A percentile compares a stretch with the other conserved stretches of the same genome.
phyloP scores from a whole-genome alignment of 2,329 filamentous ascomycete genomes.

The Magnaporthiopsis incrustans region DNA sequence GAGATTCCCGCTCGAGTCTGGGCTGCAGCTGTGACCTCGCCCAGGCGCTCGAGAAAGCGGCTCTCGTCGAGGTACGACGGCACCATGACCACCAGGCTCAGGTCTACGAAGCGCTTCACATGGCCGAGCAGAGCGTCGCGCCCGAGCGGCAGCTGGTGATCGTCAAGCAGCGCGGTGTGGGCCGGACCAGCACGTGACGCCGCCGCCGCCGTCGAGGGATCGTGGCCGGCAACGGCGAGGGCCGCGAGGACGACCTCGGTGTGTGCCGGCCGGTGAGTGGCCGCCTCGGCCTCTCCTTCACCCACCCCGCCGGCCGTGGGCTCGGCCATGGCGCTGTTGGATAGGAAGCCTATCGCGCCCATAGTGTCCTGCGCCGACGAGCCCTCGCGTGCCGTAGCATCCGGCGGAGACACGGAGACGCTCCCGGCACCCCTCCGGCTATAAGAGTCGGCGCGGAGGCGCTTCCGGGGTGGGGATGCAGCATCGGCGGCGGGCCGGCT shows the following conservation, averaged over 20 bases:
- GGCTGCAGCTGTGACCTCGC: too few species aligned
- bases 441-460: too few species aligned
- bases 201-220: conserved; percentile 4
- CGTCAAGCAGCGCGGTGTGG: neutral
- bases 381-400: too few species aligned
- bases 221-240: conserved; percentile 10
- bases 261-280: conserved; percentile 17
- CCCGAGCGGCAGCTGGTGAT: neutral
- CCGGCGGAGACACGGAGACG: too few species aligned
- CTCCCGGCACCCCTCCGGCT: too few species aligned
- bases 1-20: too few species aligned
- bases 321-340: conserved; percentile 24
- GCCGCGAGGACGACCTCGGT: conserved; percentile 8
- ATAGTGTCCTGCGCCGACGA: conserved; percentile 14
- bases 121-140: too few species aligned
- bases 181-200: too few species aligned
- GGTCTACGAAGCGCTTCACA: too few species aligned
- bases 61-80: neutral
- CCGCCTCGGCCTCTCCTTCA: conserved; percentile 2
- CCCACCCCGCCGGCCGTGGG: conserved; percentile 14
- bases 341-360: conserved; percentile 23
- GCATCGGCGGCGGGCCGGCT: conserved; percentile 9
- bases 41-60: conserved; percentile 5
- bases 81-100: too few species aligned
- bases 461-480: too few species aligned